phyloP scores from a whole-genome alignment of 345 rosid genomes.

The Eucalyptus paniculata region DNA sequence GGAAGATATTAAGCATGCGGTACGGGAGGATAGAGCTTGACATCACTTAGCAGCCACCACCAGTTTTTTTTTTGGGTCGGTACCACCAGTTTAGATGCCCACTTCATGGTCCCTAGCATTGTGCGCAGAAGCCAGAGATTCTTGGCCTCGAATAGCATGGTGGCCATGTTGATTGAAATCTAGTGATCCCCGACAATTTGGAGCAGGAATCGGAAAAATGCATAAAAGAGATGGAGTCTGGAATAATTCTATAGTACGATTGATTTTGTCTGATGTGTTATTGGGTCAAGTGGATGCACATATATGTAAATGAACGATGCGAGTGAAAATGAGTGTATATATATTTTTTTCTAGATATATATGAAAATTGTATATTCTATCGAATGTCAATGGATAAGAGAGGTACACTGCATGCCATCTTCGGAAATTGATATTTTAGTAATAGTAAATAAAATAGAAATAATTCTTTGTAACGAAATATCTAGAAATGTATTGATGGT shows the following conservation, averaged over 20 bases:
- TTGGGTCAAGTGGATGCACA: neutral
- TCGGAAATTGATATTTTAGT: neutral
- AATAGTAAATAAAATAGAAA: neutral
- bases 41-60: neutral
- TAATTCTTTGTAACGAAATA: neutral
- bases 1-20: neutral
- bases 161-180: neutral
- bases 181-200: neutral
- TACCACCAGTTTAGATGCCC: neutral
- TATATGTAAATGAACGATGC: no score
- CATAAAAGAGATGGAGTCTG: neutral
- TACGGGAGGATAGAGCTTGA: neutral
- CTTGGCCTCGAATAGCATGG: neutral
- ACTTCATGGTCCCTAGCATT: neutral
- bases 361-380: neutral
- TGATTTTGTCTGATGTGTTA: accelerated
- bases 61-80: neutral
- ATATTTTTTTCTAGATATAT: neutral
- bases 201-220: neutral
- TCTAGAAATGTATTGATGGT: neutral
- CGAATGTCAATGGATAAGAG: neutral
- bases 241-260: neutral
- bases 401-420: neutral
- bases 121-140: neutral
- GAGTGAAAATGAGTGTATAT: neutral